Conservation (phyloP, 2,329 filamentous ascomycete genomes). For the Dactylonectria macrodidyma region DNA sequence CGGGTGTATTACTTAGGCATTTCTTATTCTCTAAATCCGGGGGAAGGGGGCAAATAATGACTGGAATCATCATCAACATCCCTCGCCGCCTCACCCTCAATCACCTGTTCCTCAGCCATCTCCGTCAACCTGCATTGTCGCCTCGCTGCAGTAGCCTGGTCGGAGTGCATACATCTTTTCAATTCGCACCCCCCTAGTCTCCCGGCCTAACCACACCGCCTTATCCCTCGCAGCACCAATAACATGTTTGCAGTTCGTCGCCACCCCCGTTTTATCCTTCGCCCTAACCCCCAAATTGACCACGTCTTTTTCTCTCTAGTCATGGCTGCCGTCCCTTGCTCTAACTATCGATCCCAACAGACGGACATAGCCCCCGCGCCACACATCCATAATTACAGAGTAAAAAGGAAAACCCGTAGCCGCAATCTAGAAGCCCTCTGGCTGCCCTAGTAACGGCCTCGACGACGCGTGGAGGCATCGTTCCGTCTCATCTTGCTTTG, state of each 20-base stretch:
- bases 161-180: background rate
- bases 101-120: background rate
- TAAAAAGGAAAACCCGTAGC: background rate
- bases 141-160: constrained; percentile 1
- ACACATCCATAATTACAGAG: background rate
- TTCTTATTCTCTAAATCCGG: background rate
- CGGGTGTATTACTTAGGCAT: background rate
- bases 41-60: background rate
- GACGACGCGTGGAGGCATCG: background rate
- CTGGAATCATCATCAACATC: background rate
- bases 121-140: background rate
- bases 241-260: background rate
- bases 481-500: background rate
- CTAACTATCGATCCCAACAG: background rate
- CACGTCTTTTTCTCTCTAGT: background rate
- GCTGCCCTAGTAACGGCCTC: constrained; percentile 23
- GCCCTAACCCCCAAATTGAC: background rate
- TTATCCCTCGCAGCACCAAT: background rate
- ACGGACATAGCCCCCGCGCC: background rate
- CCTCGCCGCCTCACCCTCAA: background rate
- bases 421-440: background rate
- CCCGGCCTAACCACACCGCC: constrained; percentile 3
- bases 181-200: background rate
- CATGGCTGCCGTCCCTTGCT: constrained; percentile 15
- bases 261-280: background rate